A percentile compares a stretch with the other conserved stretches of the same genome.
phyloP scores from a whole-genome alignment of 768 basidiomycete genomes.

The Zangia roseola region DNA sequence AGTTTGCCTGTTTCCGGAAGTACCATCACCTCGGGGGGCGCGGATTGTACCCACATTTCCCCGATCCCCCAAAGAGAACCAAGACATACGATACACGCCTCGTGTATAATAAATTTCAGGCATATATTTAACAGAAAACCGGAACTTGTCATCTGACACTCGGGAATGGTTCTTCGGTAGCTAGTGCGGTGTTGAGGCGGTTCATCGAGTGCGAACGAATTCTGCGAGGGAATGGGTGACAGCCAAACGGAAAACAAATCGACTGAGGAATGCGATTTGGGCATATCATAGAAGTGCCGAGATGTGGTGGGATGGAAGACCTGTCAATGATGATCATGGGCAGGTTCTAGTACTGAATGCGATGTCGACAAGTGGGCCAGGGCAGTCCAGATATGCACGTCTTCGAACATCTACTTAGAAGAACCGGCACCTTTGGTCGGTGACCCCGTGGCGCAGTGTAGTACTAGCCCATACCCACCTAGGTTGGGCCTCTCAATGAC shows the following conservation, averaged over 20 bases:
- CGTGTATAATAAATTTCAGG: conserved; percentile 10
- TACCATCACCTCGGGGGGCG: conserved; percentile 31
- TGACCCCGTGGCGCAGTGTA: conserved; percentile 28
- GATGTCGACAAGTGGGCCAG: conserved; percentile 10
- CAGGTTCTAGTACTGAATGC: conserved; percentile 8
- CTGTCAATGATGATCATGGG: conserved; percentile 37
- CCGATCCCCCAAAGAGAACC: conserved; percentile 14
- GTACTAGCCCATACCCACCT: conserved; percentile 41
- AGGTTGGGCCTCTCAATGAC: too few relatives aligned
- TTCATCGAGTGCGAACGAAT: conserved; percentile 12
- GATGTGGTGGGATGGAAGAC: conserved; percentile 37
- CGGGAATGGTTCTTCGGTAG: conserved; percentile 4
- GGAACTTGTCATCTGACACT: conserved; percentile 11
- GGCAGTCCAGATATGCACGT: conserved; percentile 4
- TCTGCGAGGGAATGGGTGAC: conserved; percentile 22
- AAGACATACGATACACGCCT: conserved; percentile 11
- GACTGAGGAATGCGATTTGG: conserved; percentile 15
- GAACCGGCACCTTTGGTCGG: conserved; percentile 3
- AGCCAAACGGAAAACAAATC: conserved; percentile 15
- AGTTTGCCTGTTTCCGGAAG: conserved; percentile 22
- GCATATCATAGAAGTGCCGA: conserved; percentile 24
- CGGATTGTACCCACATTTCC: conserved; percentile 21
- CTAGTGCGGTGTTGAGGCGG: conserved; percentile 18
- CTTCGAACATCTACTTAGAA: conserved; percentile 4
- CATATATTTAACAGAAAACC: conserved; percentile 10